Evolutionary conservation across 2,329 filamentous ascomycete species (phyloP).

Genomic region (Phyllachora maydis): DNA sequence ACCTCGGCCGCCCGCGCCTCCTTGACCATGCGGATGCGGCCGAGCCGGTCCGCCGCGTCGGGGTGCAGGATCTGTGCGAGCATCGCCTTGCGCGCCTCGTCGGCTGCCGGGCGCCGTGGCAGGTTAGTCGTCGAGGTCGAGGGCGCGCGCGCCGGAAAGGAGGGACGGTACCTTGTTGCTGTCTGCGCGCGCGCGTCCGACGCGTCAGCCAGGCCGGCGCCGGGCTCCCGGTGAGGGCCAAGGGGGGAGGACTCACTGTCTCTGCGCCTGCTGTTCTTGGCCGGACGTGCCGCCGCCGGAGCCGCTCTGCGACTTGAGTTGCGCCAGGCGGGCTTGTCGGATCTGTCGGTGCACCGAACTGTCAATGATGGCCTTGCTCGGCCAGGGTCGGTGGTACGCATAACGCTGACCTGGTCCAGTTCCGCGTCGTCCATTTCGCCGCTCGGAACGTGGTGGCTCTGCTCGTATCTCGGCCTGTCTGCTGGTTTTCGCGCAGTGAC

Average conservation of each 20-base stretch:
- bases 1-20: constrained; percentile 75
- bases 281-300: constrained; percentile 21
- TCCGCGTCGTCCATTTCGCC: constrained; percentile 7
- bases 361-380: too few relatives aligned
- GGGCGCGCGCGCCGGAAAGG: too few relatives aligned
- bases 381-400: neutral
- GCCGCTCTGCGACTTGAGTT: constrained; percentile 59
- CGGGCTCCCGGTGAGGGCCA: neutral
- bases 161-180: constrained; percentile 20
- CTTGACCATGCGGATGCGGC: constrained; percentile 89
- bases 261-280: constrained; percentile 39
- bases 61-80: constrained; percentile 88
- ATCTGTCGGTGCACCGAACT: constrained; percentile 34
- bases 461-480: too few relatives aligned
- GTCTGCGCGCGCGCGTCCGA: too few relatives aligned
- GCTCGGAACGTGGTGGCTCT: too few relatives aligned
- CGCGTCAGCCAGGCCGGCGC: neutral
- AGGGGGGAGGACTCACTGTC: constrained; percentile 26
- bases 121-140: too few relatives aligned
- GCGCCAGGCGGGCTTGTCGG: constrained; percentile 74
- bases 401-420: constrained; percentile 12
- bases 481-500: too few relatives aligned
- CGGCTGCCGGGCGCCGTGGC: constrained; percentile 15
- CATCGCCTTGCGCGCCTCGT: constrained; percentile 58
- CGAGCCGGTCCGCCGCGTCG: constrained; percentile 79